Percentiles rank a stretch among this genome's conserved stretches.
Evolutionary conservation across 495 filamentous ascomycete species (phyloP).

Genomic region (Neohortaea acidophila): DNA sequence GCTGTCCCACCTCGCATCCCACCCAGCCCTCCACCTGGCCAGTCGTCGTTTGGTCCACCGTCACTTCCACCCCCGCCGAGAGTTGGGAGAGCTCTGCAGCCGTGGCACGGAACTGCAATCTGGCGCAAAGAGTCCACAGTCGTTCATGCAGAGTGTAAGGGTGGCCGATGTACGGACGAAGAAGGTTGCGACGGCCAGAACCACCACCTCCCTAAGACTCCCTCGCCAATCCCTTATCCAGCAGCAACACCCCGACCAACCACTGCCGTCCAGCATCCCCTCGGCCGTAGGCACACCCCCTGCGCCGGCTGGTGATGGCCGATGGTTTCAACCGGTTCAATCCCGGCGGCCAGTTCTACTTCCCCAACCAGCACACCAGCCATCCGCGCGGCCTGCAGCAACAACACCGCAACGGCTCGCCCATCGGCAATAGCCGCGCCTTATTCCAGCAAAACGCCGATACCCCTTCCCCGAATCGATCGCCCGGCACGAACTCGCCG

Average conservation of each 20-base stretch:
- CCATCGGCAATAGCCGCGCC: conserved; percentile 29
- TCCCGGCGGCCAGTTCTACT: conserved; percentile 52
- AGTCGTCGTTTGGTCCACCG: too few relatives aligned
- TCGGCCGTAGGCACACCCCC: too few relatives aligned
- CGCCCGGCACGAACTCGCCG: conserved; percentile 50
- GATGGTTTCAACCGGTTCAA: conserved; percentile 69
- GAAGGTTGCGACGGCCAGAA: conserved; percentile 23
- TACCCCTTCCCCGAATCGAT: conserved; percentile 56
- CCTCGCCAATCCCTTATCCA: too few relatives aligned
- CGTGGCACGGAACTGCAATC: too few relatives aligned
- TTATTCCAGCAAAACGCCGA: conserved; percentile 34
- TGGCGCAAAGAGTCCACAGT: too few relatives aligned
- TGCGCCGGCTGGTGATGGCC: conserved; percentile 42
- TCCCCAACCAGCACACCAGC: conserved; percentile 35
- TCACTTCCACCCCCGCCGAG: too few relatives aligned
- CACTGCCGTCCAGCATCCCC: not conserved
- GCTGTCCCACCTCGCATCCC: too few relatives aligned
- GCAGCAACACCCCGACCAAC: not conserved
- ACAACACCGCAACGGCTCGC: conserved; percentile 43
- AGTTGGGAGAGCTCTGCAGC: too few relatives aligned
- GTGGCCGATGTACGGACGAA: conserved; percentile 27
- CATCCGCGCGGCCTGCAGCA: conserved; percentile 34
- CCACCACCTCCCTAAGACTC: conserved; percentile 20
- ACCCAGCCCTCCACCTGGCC: too few relatives aligned
- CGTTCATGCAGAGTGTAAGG: conserved; percentile 10